Evolutionary conservation across 1,284 basidiomycete species (phyloP).

Genomic region (Tausonia pullulans): DNA sequence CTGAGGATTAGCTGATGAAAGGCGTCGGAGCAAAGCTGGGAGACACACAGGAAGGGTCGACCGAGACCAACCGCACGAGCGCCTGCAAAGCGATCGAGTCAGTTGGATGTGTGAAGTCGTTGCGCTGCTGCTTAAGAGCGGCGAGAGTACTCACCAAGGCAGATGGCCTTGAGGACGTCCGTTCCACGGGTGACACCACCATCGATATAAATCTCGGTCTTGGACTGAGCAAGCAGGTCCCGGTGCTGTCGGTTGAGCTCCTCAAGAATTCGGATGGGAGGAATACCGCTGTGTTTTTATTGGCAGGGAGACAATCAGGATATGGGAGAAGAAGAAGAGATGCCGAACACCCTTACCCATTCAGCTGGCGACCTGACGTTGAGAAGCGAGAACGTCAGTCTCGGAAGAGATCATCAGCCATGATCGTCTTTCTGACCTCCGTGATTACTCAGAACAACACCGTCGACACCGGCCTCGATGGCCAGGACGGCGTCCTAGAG

Average conservation of each 20-base stretch:
- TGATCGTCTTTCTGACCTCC: neutral
- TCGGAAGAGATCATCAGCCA: no score
- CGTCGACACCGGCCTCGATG: constrained; percentile 36
- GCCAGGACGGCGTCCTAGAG: constrained; percentile 36
- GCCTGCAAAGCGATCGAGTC: constrained; percentile 34
- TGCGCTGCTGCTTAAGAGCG: no score
- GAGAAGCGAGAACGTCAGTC: no score
- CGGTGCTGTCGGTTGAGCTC: constrained; percentile 58
- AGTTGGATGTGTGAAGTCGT: no score
- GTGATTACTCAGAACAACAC: constrained; percentile 24
- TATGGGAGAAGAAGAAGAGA: neutral
- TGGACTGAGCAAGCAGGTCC: constrained; percentile 53
- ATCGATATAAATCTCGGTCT: constrained; percentile 67
- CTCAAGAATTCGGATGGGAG: constrained; percentile 62
- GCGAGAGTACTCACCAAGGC: constrained; percentile 38
- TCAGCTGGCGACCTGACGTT: neutral
- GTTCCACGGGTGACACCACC: constrained; percentile 77
- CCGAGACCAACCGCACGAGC: constrained; percentile 83
- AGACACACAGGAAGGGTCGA: constrained; percentile 54
- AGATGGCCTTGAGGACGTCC: constrained; percentile 84
- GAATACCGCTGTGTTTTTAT: constrained; percentile 36
- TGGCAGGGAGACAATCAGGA: no score
- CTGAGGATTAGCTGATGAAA: no score
- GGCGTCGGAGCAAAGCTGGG: no score
- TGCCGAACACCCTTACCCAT: neutral